Evolutionary conservation across 805 yeast genomes (phyloP), one percentile per base, ranked within the genome.

Genomic region (Sugiyamaella smithiae): DNA sequence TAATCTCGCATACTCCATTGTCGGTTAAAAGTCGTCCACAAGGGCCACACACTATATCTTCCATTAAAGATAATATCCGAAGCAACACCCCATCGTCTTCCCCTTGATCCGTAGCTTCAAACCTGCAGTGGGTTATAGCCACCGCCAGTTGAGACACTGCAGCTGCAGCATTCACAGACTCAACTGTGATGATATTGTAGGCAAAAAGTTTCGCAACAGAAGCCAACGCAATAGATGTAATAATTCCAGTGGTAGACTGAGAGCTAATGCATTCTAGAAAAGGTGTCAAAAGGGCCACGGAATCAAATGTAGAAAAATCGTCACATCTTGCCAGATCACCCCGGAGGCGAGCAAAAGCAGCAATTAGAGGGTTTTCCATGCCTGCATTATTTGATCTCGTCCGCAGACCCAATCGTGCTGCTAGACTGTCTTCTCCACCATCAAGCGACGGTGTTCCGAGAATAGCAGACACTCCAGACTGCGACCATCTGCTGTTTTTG

Each of bases 101-200:
- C 29, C 84, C 77, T 64, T 88, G 95, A 62, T 90, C 97, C 0
- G 93, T 85, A 1, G 96, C 96, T 70, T 93, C 97, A 64, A 93
- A 93, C 40, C 96, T 79, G 67, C 98, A 93, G 63, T 88, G 96
- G 0, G 98, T 87, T 53, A 93, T 74, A 0, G 97, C 79, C 52
- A 79, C 78, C 7, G 84, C 77, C 42, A 85, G 75, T 60, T 86
- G 88, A 14, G 81, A 76, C 52, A 87, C 67, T 1, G 85, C 76
- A 41, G 70, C 74, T 26, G 71, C 75, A 17, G 85, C 67, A 49
- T 84, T 82, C 25, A 72, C 69, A 4, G 88, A 80, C 1, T 68
- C 59, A 7, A 62, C 63, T 16, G 78, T 71, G n/a, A 93, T 74
- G 26, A 93, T 78, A 12, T 76, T 79, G 64, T 86, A 84, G 35